A percentile compares a stretch with the other conserved stretches of the same genome.
phyloP scores from a whole-genome alignment of 176 grass and related monocot genomes.

The Cymbopogon citratus region DNA sequence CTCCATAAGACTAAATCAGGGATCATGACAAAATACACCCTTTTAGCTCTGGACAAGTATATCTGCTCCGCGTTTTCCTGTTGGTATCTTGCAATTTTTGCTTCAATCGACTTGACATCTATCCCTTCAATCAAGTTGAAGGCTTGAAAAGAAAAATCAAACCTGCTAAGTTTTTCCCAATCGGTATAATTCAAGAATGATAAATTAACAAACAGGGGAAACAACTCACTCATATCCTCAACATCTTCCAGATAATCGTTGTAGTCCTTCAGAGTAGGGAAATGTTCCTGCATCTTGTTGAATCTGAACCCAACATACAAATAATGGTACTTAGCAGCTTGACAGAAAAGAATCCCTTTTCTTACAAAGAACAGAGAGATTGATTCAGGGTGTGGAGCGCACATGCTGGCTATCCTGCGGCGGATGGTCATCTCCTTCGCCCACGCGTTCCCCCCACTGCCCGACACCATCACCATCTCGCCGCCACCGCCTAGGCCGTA shows the following conservation, averaged over 20 bases:
- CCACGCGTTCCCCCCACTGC: slow-evolving; percentile 28
- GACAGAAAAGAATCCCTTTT: background rate
- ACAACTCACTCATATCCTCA: slow-evolving; percentile 84
- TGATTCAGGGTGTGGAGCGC: background rate
- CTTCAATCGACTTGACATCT: slow-evolving; percentile 64
- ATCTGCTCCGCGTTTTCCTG: slow-evolving; percentile 87
- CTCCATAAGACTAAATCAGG: background rate
- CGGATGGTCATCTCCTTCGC: slow-evolving; percentile 56
- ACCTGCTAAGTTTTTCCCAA: background rate
- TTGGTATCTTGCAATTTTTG: slow-evolving; percentile 71
- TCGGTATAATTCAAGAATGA: background rate
- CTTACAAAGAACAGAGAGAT: background rate
- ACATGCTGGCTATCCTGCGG: slow-evolving; percentile 59
- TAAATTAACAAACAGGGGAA: background rate
- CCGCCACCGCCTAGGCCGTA: background rate
- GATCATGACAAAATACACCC: slow-evolving; percentile 38
- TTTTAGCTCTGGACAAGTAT: slow-evolving; percentile 59
- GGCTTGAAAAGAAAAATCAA: slow-evolving; percentile 38
- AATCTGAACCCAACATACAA: slow-evolving; percentile 49
- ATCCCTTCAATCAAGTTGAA: slow-evolving; percentile 74
- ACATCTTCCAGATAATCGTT: slow-evolving; percentile 98
- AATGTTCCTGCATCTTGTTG: slow-evolving; percentile 81
- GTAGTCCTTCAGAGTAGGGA: slow-evolving; percentile 74
- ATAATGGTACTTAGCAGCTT: background rate
- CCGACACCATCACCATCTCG: slow-evolving; percentile 35